A percentile compares a stretch with the other conserved stretches of the same genome.
Evolutionary conservation across 2,329 filamentous ascomycete species (phyloP).

Genomic region (Didymella lethalis): DNA sequence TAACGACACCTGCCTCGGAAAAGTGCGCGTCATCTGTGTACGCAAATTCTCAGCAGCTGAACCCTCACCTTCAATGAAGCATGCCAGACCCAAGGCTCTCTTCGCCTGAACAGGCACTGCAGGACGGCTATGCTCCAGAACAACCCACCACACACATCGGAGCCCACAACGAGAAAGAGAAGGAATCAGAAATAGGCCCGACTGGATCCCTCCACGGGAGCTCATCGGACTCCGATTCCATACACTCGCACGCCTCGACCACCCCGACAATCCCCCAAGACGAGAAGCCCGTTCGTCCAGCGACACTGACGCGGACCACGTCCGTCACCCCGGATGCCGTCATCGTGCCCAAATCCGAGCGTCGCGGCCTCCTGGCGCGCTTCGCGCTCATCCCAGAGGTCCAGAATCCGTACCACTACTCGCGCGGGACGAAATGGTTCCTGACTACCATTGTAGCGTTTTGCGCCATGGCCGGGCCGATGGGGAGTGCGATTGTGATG

Average conservation of each 20-base stretch:
- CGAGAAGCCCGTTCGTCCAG: conserved; percentile 24
- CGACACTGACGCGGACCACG: conserved; percentile 36
- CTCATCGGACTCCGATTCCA: conserved; percentile 11
- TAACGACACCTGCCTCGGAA: conserved; percentile 16
- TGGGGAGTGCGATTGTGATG: conserved; percentile 85
- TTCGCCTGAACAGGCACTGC: conserved; percentile 9
- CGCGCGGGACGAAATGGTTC: conserved; percentile 79
- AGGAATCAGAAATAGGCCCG: conserved; percentile 6
- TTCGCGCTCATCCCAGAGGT: conserved; percentile 81
- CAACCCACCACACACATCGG: conserved; percentile 8
- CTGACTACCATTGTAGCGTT: conserved; percentile 80
- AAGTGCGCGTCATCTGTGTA: neutral
- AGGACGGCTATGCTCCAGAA: conserved; percentile 14
- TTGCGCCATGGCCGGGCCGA: conserved; percentile 78
- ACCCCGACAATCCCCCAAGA: conserved; percentile 31
- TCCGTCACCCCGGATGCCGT: conserved; percentile 52
- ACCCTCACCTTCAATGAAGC: conserved; percentile 4
- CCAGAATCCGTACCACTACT: conserved; percentile 76
- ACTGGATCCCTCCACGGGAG: conserved; percentile 14
- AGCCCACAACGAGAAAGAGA: conserved; percentile 11
- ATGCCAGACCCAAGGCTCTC: conserved; percentile 12
- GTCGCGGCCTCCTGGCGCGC: conserved; percentile 76
- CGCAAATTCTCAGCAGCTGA: neutral
- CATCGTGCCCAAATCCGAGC: conserved; percentile 60
- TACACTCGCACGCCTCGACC: conserved; percentile 34